Evolutionary conservation across 2,329 filamentous ascomycete species (phyloP).

Genomic region (Elsinoe batatas): DNA sequence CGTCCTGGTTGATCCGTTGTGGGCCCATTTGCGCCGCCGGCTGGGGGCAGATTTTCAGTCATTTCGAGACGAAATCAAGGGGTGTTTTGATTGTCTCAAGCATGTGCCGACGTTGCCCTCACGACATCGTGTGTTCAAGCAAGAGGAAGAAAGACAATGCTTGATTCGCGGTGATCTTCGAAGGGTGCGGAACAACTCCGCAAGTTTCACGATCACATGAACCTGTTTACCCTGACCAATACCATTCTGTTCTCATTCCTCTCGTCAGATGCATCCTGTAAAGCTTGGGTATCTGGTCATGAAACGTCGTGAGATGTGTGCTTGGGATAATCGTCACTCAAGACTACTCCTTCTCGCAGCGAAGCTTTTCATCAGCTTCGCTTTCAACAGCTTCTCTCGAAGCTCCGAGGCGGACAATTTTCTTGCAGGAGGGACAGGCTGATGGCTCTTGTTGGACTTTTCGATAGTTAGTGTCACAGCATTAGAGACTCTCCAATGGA

Average conservation of each 20-base stretch:
- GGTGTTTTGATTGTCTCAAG: not conserved
- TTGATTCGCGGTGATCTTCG: no score
- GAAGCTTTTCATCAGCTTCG: not conserved
- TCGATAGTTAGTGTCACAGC: not conserved
- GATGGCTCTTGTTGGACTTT: not conserved
- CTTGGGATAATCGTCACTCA: not conserved
- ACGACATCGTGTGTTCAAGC: not conserved
- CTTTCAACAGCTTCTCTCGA: slow-evolving; percentile 13
- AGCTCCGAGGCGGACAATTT: slow-evolving; percentile 12
- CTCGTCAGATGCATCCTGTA: no score
- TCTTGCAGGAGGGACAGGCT: not conserved
- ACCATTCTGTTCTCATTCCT: not conserved
- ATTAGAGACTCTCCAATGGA: not conserved
- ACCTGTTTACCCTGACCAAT: not conserved
- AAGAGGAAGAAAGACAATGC: not conserved
- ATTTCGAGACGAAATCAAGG: slow-evolving; percentile 24
- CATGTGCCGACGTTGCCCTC: not conserved
- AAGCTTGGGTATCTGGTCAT: not conserved
- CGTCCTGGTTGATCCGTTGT: slow-evolving; percentile 38
- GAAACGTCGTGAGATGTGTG: not conserved
- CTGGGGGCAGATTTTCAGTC: slow-evolving; percentile 39
- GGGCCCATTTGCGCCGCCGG: slow-evolving; percentile 25
- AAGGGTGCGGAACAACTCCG: not conserved
- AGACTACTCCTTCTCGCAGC: not conserved
- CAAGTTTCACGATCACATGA: not conserved